Conservation (phyloP, 2,329 filamentous ascomycete species). For the Cordyceps javanica region DNA sequence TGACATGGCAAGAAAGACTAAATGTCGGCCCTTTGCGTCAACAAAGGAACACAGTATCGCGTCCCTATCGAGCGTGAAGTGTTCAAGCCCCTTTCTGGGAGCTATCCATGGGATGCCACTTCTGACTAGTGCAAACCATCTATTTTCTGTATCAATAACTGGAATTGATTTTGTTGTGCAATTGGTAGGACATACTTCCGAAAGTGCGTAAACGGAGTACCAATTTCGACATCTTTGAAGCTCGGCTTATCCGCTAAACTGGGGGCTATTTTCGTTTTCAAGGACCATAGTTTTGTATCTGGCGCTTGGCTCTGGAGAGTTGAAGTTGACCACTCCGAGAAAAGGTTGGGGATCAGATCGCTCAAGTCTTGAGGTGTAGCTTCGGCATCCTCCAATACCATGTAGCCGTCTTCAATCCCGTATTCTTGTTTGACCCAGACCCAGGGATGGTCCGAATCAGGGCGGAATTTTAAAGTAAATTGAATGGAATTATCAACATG, state of each 20-base stretch:
- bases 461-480: conserved; percentile 69
- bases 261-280: conserved; percentile 50
- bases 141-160: conserved; percentile 20
- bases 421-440: conserved; percentile 64
- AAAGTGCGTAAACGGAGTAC: conserved; percentile 53
- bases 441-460: conserved; percentile 49
- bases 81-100: conserved; percentile 70
- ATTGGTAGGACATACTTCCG: conserved; percentile 35
- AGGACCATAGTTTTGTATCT: conserved; percentile 63
- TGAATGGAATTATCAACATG: conserved; percentile 41
- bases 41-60: conserved; percentile 75
- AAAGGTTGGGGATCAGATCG: conserved; percentile 52
- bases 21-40: conserved; percentile 60
- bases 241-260: conserved; percentile 54
- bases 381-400: conserved; percentile 37
- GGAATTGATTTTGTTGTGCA: background rate
- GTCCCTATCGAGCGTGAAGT: conserved; percentile 67
- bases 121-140: conserved; percentile 78
- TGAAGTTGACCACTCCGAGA: conserved; percentile 47
- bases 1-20: conserved; percentile 74
- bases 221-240: conserved; percentile 51
- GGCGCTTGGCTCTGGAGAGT: conserved; percentile 59
- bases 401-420: conserved; percentile 57
- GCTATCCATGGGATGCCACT: conserved; percentile 80
- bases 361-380: conserved; percentile 35